Percentiles rank a stretch among this genome's conserved stretches.
Conservation (phyloP, 2,329 filamentous ascomycete species). For the Fusarium subglutinans region DNA sequence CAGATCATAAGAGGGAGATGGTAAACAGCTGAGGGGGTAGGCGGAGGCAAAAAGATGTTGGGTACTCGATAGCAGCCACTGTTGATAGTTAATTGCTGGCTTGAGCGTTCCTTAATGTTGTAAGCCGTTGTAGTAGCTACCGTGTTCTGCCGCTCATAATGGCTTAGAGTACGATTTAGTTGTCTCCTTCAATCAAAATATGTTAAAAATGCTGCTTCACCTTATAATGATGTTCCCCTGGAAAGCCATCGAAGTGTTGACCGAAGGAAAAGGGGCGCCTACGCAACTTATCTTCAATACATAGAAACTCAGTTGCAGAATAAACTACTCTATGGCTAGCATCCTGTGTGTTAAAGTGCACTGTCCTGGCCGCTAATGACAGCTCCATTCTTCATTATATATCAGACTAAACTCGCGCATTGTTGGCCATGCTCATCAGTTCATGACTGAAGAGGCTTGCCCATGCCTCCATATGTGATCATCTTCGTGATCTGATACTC, state of each 20-base stretch:
- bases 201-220: neutral
- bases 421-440: neutral
- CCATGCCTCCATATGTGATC: slow-evolving; percentile 63
- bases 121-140: neutral
- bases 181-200: neutral
- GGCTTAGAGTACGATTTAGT: neutral
- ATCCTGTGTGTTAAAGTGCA: no score
- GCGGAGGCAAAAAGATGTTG: neutral
- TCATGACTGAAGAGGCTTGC: slow-evolving; percentile 59
- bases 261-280: neutral
- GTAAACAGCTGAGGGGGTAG: neutral
- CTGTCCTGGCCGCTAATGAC: no score
- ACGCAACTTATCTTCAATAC: neutral
- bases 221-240: neutral
- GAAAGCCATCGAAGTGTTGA: neutral
- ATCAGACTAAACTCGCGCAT: neutral
- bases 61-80: neutral
- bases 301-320: neutral
- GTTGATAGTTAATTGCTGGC: neutral
- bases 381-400: slow-evolving; percentile 1
- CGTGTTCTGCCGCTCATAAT: neutral
- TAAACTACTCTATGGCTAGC: neutral
- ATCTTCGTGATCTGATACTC: slow-evolving; percentile 82
- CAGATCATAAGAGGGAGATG: neutral
- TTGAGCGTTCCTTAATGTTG: neutral